Evolutionary conservation across 768 basidiomycete species (phyloP).

Genomic region (Leccinum uliginosum): DNA sequence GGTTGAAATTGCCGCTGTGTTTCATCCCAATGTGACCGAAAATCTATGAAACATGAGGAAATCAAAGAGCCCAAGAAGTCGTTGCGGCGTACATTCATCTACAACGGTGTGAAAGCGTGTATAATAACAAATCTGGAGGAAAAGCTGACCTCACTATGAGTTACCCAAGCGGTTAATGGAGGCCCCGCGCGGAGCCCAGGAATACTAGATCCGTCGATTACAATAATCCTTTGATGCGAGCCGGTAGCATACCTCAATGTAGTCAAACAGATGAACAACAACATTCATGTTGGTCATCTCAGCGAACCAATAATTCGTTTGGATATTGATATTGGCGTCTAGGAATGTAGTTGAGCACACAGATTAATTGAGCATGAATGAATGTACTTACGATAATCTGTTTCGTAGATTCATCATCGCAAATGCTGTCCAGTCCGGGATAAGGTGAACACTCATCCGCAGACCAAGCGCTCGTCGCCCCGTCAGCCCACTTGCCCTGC

Average conservation of each 20-base stretch:
- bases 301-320: conserved; percentile 81
- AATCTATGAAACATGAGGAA: conserved; percentile 38
- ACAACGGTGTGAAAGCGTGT: not conserved
- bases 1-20: conserved; percentile 47
- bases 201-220: conserved; percentile 44
- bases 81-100: conserved; percentile 57
- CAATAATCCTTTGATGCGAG: not conserved
- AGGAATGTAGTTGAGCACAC: not conserved
- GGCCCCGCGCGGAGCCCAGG: conserved; percentile 68
- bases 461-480: conserved; percentile 52
- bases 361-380: not conserved
- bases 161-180: conserved; percentile 74
- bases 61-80: not conserved
- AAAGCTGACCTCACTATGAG: conserved; percentile 59
- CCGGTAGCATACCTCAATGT: conserved; percentile 49
- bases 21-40: conserved; percentile 84
- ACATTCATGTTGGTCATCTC: conserved; percentile 64
- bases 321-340: conserved; percentile 78
- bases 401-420: not conserved
- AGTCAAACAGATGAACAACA: conserved; percentile 57
- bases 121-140: not conserved
- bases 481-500: conserved; percentile 71
- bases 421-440: not conserved
- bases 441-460: conserved; percentile 41
- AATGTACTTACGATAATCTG: conserved; percentile 44